Base-by-base conservation (phyloP, 768 basidiomycete species). In the Rhizopogon roseolus region DNA sequence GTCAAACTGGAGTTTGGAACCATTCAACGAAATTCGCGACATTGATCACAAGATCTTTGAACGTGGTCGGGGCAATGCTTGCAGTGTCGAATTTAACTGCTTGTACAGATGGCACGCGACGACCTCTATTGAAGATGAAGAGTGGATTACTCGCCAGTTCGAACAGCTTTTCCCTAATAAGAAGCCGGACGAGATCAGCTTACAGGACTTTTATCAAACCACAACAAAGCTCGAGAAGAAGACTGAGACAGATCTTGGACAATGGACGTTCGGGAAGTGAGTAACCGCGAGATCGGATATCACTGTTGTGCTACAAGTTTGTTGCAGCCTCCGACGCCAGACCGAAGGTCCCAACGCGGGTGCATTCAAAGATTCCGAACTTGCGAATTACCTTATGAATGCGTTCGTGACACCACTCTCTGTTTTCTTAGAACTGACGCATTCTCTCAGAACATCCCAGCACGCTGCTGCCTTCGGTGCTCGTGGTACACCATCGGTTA, bases 51-150 rank as follows among this genome's bases (percentile, higher is more conserved):
- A 80, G 7, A 62, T 85, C 8, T 88, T 91, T 43, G 88, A 90
- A 62, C 79, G 91, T 55, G 91, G 90, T 4, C 81, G 82, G 43
- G 90, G 91, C 2, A 93, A 93, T 63, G 80, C 81, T 14, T 86
- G 85, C 67, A 90, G 88, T 67, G 86, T 90, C 29, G 90, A 93
- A 86, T 93, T 93, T 73, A 93, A 93, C 61, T 87, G 86, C 61
- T 70, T 93, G 52, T 93, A 93, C 67, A 81, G 88, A 17, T 82
- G 91, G 91, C 91, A 93, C 43, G 85, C 91, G 1, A 91, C 90
- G 0, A 89, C 86, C 0, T 90, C 86, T 41, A 59, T 63, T 11
- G 76, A 78, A 50, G 90, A 92, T 50, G 90, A 88, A 63, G 67
- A 82, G 54, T 92, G 88, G 88, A 80, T 84, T 3, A 62, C 70